Conservation (phyloP, 352 stramenopile genomes). For the Pythium rhizo-oryzae region DNA sequence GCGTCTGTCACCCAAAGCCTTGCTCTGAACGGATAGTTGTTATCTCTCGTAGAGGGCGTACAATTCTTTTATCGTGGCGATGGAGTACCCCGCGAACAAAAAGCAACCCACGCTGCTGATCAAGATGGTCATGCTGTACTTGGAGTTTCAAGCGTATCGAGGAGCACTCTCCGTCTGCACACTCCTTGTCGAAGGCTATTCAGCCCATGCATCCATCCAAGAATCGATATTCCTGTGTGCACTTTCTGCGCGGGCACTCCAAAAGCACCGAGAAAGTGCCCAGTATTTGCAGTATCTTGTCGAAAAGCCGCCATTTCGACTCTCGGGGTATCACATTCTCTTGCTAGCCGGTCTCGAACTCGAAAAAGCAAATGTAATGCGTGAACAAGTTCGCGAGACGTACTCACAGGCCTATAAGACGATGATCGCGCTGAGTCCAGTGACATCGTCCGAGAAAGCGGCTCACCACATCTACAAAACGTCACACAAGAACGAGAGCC, state of each 20-base stretch:
- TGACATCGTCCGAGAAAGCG: conserved; percentile 52
- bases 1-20: not conserved
- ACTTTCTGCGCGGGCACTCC: conserved; percentile 51
- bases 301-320: conserved; percentile 52
- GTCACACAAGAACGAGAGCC: conserved; percentile 65
- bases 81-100: conserved; percentile 78
- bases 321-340: conserved; percentile 57
- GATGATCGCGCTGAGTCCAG: conserved; percentile 49
- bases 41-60: conserved; percentile 49
- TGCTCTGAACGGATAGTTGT: not conserved
- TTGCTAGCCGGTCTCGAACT: conserved; percentile 61
- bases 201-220: conserved; percentile 36
- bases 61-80: conserved; percentile 77
- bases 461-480: conserved; percentile 61
- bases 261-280: conserved; percentile 60
- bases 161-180: conserved; percentile 72
- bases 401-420: conserved; percentile 62
- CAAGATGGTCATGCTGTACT: conserved; percentile 64
- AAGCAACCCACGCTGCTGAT: conserved; percentile 54
- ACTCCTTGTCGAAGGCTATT: conserved; percentile 64
- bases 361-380: conserved; percentile 43
- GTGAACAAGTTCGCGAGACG: conserved; percentile 45
- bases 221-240: conserved; percentile 74
- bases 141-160: conserved; percentile 64
- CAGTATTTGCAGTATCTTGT: conserved; percentile 77